Conservation (phyloP, 352 stramenopile genomes). For the Phytophthora syringae region DNA sequence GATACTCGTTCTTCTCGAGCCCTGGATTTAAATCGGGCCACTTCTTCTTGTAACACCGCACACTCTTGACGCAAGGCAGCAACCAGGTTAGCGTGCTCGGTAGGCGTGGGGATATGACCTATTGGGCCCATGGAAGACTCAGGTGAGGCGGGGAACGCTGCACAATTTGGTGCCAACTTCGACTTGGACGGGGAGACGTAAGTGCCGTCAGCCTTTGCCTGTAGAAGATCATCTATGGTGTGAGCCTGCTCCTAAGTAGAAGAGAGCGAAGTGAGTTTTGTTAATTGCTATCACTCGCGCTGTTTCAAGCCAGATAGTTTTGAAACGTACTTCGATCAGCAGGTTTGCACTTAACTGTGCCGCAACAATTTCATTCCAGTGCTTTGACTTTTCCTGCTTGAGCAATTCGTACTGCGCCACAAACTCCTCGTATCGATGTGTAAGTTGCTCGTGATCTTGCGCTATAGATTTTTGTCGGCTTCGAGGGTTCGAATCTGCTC, state of each 20-base stretch:
- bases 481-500: slow-evolving; percentile 46
- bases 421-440: slow-evolving; percentile 51
- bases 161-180: slow-evolving; percentile 9
- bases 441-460: slow-evolving; percentile 48
- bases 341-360: slow-evolving; percentile 77
- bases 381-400: slow-evolving; percentile 66
- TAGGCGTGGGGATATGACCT: slow-evolving; percentile 5
- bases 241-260: slow-evolving; percentile 65
- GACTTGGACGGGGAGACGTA: slow-evolving; percentile 47
- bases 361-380: slow-evolving; percentile 76
- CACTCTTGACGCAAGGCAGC: slow-evolving; percentile 32
- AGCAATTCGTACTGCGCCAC: slow-evolving; percentile 57
- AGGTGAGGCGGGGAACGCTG: slow-evolving; percentile 8
- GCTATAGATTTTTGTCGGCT: slow-evolving; percentile 45
- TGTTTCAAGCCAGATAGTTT: not conserved
- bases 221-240: slow-evolving; percentile 77
- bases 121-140: slow-evolving; percentile 1
- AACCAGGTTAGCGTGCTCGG: slow-evolving; percentile 18
- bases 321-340: slow-evolving; percentile 64
- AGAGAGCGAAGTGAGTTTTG: not conserved
- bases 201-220: slow-evolving; percentile 44
- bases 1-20: slow-evolving; percentile 33
- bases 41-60: slow-evolving; percentile 22
- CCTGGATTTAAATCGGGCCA: slow-evolving; percentile 23
- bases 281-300: not conserved